These are phyloP conservation scores for Chamaecyparis obtusa DNA, from an alignment of 75 land plant genomes.

Conservation along the genomic window DNA sequence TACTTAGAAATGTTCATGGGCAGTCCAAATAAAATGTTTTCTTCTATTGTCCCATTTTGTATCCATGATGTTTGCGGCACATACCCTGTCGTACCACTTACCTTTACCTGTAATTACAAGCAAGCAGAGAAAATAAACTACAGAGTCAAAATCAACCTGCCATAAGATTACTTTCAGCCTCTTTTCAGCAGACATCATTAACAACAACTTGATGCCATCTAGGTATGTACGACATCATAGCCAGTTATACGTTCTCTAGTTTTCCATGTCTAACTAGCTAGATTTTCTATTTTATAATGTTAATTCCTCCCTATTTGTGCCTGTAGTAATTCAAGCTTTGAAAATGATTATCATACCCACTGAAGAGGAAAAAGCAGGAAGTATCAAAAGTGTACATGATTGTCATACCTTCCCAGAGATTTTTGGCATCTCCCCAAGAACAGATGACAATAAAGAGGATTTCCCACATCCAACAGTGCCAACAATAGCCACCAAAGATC, in stretches of 20 bases:
- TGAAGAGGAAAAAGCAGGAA: neutral
- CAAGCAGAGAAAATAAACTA: neutral
- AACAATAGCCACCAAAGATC: slow-evolving; percentile 74
- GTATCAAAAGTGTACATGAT: neutral
- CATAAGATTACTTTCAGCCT: neutral
- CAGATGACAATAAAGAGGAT: slow-evolving; percentile 70
- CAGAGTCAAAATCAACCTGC: neutral
- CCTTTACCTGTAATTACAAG: slow-evolving; percentile 53
- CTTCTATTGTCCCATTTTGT: slow-evolving; percentile 89
- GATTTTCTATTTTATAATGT: neutral
- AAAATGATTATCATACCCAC: neutral
- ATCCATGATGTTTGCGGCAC: slow-evolving; percentile 96
- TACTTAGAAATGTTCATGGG: slow-evolving; percentile 61
- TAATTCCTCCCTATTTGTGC: neutral
- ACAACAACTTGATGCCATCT: neutral
- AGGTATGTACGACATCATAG: neutral
- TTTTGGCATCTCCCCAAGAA: slow-evolving; percentile 94
- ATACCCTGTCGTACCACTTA: slow-evolving; percentile 90
- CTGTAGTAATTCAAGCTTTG: neutral
- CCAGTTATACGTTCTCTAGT: neutral
- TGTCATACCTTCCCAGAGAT: slow-evolving; percentile 74
- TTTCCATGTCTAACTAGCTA: neutral
- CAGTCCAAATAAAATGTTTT: slow-evolving; percentile 77
- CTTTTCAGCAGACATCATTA: neutral
- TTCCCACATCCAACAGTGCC: slow-evolving; percentile 97